Base-by-base conservation (phyloP, 805 yeast genomes). In the Zygoascus biomembranicola region DNA sequence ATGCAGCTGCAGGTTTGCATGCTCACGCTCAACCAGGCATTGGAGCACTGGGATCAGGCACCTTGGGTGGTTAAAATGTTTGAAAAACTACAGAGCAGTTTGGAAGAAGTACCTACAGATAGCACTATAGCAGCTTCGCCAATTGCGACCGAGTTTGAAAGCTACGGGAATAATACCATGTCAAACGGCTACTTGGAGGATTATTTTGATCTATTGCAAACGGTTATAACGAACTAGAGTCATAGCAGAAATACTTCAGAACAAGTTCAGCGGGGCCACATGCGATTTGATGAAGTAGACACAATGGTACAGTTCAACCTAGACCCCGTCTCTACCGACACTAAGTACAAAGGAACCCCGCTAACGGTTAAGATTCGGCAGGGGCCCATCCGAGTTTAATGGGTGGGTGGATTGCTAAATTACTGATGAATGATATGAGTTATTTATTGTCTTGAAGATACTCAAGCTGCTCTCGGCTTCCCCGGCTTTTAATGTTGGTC, bases 1-100 rank as follows among this genome's bases (percentile, higher is more conserved):
- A 19, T 50, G 28, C 55, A 55, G 31, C 44, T 55, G 11, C 54
- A 55, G 43, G 37, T 55, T 18, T 55, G 58, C 51, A 42, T 49
- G 37, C 32, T 55, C 51, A 49, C 47, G 5, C 52, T 55, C 1
- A 52, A 46, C 26, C 57, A 55, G n/a, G 56, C 43, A 11, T 14
- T 18, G n/a, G 58, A 52, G n/a, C 41, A 32, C 46, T 55, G 58
- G 59, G 59, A 55, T 37, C 55, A 52, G n/a, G 55, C 59, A 9
- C 19, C 45, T 8, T 55, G 59, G 57, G 31, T 50, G n/a, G 23
- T n/a, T 5, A n/a, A 45, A 5, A 45, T 16, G 18, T 28, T 45
- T 45, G 48, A 45, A 45, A 45, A 20, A 35, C 37, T 45, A 16
- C 8, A 18, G 45, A 42, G 26, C 10, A 20, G 18, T 9, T 31